These are phyloP conservation scores for Podospora conica DNA, from an alignment of 495 filamentous ascomycete species.

Conservation along the genomic window DNA sequence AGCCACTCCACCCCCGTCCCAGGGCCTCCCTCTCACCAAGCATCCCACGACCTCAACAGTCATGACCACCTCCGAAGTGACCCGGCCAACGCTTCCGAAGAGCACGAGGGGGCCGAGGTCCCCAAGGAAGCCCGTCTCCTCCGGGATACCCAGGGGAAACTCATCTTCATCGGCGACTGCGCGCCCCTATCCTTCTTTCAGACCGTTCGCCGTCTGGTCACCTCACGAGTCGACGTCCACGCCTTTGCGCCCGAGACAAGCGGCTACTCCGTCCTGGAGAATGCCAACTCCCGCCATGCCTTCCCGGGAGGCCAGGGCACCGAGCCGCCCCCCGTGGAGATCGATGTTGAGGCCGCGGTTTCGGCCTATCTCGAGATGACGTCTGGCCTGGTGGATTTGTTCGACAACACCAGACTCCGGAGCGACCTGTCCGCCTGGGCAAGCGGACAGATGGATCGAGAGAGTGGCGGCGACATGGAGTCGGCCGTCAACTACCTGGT, in stretches of 20 bases:
- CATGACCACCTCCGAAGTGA: not conserved
- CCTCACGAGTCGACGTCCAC: slow-evolving; percentile 53
- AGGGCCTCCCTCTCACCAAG: not conserved
- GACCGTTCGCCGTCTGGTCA: slow-evolving; percentile 61
- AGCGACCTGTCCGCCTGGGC: slow-evolving; percentile 30
- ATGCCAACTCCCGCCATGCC: slow-evolving; percentile 19
- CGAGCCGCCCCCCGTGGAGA: slow-evolving; percentile 17
- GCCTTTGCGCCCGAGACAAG: slow-evolving; percentile 60
- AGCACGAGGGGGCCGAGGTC: slow-evolving; percentile 40
- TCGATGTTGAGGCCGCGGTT: slow-evolving; percentile 20
- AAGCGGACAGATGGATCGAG: not conserved
- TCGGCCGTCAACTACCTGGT: slow-evolving; percentile 55
- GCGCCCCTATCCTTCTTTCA: slow-evolving; percentile 64
- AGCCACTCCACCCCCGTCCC: not conserved
- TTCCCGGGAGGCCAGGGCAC: slow-evolving; percentile 7
- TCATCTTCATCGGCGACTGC: slow-evolving; percentile 63
- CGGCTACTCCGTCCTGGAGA: slow-evolving; percentile 60
- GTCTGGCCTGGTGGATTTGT: slow-evolving; percentile 36
- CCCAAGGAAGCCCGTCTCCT: slow-evolving; percentile 47
- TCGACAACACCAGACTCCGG: slow-evolving; percentile 27
- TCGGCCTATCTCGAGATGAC: slow-evolving; percentile 34
- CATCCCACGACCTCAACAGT: not conserved
- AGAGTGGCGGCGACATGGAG: slow-evolving; percentile 31
- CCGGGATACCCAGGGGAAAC: slow-evolving; percentile 53
- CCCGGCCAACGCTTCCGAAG: slow-evolving; percentile 19